Base-by-base conservation (phyloP, 495 filamentous ascomycete genomes). In the Penicillium turbatum region DNA sequence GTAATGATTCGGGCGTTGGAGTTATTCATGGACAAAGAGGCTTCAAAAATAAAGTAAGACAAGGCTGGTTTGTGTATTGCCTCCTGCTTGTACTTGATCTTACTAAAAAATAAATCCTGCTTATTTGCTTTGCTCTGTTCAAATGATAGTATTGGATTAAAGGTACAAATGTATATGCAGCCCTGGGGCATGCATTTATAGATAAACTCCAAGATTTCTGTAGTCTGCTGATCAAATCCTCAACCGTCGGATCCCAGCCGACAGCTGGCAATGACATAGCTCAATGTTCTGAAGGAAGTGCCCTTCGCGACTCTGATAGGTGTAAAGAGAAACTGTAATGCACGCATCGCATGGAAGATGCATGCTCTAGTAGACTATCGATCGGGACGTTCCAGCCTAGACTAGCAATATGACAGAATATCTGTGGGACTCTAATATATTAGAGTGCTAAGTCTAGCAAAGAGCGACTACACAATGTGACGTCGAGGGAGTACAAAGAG, bases 401-500 rank as follows among this genome's bases (percentile, higher is more conserved):
- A 12, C 38, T 26, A 51, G 38, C 38, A 35, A 53, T 45, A 44
- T 53, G 50, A 53, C 32, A 46, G 51, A 40, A 43, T 5, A 51
- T 27, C 5, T 35, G 51, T 51, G 38, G 32, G 30, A 53, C 51
- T 31, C 11, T 19, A 45, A 53, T 35, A 51, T 43, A 29, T 12
- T 16, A 36, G 36, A 29, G 32, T n/a, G 4, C 21, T 17, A 30
- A 16, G 21, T 44, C 42, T 36, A 27, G 26, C 12, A 43, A 51
- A 35, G 39, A 29, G 10, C 47, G 45, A n/a, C 29, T 29, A 32
- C 16, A 34, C 24, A 29, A 34, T 37, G 39, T 51, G 49, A 51
- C 49, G 49, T 51, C 39, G 39, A 51, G 36, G 38, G 30, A 53
- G 55, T 27, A 49, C 47, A 39, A 39, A 49, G 47, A 49, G 34